Conservation (phyloP, 2,329 filamentous ascomycete genomes). For the Myriosclerotinia curreyana region DNA sequence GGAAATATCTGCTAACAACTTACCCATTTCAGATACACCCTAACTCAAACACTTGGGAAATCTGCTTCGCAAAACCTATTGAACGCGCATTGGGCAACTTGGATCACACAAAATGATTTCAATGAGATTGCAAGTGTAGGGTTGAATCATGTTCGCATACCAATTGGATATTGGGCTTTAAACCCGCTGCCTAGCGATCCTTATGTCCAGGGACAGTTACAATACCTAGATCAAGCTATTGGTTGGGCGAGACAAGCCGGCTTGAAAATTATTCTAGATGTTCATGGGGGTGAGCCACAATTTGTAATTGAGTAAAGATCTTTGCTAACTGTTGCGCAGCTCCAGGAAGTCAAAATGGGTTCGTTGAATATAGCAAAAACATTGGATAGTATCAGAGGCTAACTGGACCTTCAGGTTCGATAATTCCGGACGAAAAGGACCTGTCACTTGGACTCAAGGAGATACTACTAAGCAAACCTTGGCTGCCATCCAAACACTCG, state of each 20-base stretch:
- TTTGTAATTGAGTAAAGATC: background rate
- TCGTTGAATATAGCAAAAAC: background rate
- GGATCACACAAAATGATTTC: constrained; percentile 46
- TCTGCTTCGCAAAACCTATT: constrained; percentile 46
- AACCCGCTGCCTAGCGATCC: constrained; percentile 53
- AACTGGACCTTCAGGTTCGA: constrained; percentile 47
- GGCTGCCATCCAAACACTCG: constrained; percentile 42
- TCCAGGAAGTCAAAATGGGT: constrained; percentile 60
- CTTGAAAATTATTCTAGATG: constrained; percentile 63
- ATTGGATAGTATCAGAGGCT: background rate
- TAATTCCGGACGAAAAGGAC: constrained; percentile 55
- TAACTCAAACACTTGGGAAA: constrained; percentile 46
- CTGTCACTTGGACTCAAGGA: constrained; percentile 48
- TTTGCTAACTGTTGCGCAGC: constrained; percentile 40
- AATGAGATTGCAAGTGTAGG: constrained; percentile 45
- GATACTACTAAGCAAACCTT: constrained; percentile 42
- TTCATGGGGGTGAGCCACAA: constrained; percentile 57
- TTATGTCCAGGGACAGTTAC: constrained; percentile 60
- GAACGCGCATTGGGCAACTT: constrained; percentile 56
- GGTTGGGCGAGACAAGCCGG: constrained; percentile 56
- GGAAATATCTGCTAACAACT: background rate
- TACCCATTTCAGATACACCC: constrained; percentile 33
- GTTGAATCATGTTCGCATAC: constrained; percentile 63
- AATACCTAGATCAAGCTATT: constrained; percentile 55
- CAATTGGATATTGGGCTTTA: constrained; percentile 64